These are phyloP conservation scores for Clonostachys sp. DNA, from an alignment of 2,329 filamentous ascomycete species.

Conservation along the genomic window DNA sequence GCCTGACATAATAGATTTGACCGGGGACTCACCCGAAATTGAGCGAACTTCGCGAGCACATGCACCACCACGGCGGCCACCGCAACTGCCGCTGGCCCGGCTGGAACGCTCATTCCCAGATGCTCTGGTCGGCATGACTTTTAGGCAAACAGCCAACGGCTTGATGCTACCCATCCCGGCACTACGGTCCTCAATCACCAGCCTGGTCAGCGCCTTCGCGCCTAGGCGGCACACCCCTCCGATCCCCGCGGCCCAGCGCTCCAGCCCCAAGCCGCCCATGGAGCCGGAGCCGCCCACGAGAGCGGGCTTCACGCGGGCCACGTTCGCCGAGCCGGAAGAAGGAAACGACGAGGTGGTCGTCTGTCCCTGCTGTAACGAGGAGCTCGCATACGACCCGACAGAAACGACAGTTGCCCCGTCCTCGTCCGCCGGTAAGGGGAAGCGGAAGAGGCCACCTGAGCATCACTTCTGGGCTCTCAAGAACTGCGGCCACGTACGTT, in stretches of 20 bases:
- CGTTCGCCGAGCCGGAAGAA: conserved; percentile 43
- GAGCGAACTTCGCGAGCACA: conserved; percentile 10
- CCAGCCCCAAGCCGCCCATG: conserved; percentile 32
- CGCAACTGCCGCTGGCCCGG: too few species aligned
- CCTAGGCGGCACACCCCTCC: too few species aligned
- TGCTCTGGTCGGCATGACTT: too few species aligned
- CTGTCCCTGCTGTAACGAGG: conserved; percentile 82
- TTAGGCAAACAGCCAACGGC: too few species aligned
- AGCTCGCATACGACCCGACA: conserved; percentile 68
- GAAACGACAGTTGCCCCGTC: conserved; percentile 3
- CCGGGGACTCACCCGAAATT: conserved; percentile 34
- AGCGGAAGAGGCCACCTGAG: conserved; percentile 51
- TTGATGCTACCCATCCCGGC: too few species aligned
- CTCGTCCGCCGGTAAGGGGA: conserved; percentile 9
- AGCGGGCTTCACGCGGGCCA: conserved; percentile 77
- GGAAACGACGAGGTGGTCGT: conserved; percentile 60
- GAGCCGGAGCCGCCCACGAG: conserved; percentile 60
- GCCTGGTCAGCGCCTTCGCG: too few species aligned
- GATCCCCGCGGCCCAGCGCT: not conserved
- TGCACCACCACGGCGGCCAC: too few species aligned
- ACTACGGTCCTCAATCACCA: too few species aligned
- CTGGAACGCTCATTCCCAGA: too few species aligned
- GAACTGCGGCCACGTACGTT: conserved; percentile 80
- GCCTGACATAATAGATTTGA: conserved; percentile 44
- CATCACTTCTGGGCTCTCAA: conserved; percentile 92